phyloP scores from a whole-genome alignment of 305 asterid species.

The Solanum chacoense region DNA sequence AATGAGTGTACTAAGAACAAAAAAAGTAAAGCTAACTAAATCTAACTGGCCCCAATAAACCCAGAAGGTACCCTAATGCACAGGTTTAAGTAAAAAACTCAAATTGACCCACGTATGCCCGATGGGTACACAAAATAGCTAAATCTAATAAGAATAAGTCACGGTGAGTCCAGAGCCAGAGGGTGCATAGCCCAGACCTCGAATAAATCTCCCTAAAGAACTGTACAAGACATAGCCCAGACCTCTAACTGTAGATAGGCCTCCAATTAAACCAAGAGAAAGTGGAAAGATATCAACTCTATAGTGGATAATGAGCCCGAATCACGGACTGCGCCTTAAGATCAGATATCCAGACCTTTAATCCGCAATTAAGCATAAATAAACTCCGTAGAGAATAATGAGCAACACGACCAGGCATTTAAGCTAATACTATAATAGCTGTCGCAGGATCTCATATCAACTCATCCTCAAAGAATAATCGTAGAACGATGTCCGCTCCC shows the following conservation, averaged over 20 bases:
- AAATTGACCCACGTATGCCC: background rate
- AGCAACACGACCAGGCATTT: background rate
- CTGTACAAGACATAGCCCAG: background rate
- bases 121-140: background rate
- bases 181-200: background rate
- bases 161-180: too few relatives aligned
- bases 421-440: background rate
- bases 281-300: background rate
- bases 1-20: too few relatives aligned
- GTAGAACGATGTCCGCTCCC: too few relatives aligned
- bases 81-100: too few relatives aligned
- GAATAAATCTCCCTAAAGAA: background rate
- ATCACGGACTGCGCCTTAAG: background rate
- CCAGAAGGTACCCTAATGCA: background rate
- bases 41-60: background rate
- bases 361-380: background rate
- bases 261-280: background rate
- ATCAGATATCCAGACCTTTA: background rate
- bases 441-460: background rate
- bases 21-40: background rate
- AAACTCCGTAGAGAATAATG: too few relatives aligned
- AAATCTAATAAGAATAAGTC: background rate
- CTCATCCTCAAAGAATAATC: background rate
- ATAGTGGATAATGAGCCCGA: background rate
- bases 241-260: background rate